phyloP scores from a whole-genome alignment of 441 rosid species.

The Pelargonium australe region DNA sequence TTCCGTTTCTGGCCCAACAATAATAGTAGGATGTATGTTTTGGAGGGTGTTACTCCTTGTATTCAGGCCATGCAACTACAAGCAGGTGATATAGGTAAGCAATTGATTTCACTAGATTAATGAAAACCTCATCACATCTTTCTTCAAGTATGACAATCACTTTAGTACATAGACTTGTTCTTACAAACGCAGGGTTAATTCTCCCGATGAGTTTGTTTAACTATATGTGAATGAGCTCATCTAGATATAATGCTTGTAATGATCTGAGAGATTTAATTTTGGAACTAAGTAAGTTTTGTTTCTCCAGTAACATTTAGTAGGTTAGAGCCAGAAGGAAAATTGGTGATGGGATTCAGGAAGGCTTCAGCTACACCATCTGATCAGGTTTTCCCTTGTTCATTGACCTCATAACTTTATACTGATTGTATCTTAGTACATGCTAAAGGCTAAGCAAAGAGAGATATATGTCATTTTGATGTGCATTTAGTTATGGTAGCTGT shows the following conservation, averaged over 20 bases:
- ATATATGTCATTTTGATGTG: slow-evolving; percentile 6
- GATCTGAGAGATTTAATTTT: slow-evolving; percentile 20
- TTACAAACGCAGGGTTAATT: neutral
- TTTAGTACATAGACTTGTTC: neutral
- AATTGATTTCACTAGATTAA: slow-evolving; percentile 14
- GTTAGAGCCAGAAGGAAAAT: slow-evolving; percentile 85
- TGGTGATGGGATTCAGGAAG: slow-evolving; percentile 96
- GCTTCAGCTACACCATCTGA: slow-evolving; percentile 65
- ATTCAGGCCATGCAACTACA: slow-evolving; percentile 90
- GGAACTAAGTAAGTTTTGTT: slow-evolving; percentile 37
- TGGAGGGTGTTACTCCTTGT: slow-evolving; percentile 94
- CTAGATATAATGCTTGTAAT: slow-evolving; percentile 10
- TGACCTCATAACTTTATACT: slow-evolving; percentile 16
- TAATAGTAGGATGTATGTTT: slow-evolving; percentile 90
- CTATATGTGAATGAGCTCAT: slow-evolving; percentile 14
- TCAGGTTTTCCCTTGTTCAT: slow-evolving; percentile 53
- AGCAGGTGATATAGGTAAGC: slow-evolving; percentile 93
- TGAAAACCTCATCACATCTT: slow-evolving; percentile 6
- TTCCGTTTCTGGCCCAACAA: slow-evolving; percentile 96
- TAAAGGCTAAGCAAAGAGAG: neutral
- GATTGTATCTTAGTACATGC: slow-evolving; percentile 4
- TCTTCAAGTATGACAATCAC: neutral
- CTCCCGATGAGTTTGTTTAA: slow-evolving; percentile 19
- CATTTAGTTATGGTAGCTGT: neutral
- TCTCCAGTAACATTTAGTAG: slow-evolving; percentile 88